phyloP scores from a whole-genome alignment of 1,139 yeast genomes.

The Yamadazyma conglobata region DNA sequence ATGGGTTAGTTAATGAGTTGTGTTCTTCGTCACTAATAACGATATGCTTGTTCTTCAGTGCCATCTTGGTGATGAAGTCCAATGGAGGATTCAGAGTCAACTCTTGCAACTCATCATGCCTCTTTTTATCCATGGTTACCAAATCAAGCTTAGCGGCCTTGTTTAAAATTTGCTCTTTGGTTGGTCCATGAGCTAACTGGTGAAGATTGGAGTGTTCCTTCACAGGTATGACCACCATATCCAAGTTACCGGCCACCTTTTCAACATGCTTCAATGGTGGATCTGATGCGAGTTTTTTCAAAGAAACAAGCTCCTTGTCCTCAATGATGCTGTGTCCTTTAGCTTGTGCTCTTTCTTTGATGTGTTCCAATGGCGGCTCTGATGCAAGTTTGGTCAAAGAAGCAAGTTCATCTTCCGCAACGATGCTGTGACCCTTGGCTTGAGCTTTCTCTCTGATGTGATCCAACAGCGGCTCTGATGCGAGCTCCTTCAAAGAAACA shows the following conservation, averaged over 20 bases:
- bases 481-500: constrained; percentile 11
- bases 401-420: constrained; percentile 18
- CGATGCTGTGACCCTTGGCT: constrained; percentile 19
- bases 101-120: constrained; percentile 8
- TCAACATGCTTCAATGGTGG: constrained; percentile 31
- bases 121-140: constrained; percentile 7
- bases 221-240: constrained; percentile 6
- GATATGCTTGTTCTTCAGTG: constrained; percentile 13
- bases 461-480: constrained; percentile 21
- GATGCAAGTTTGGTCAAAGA: constrained; percentile 18
- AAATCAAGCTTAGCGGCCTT: constrained; percentile 20
- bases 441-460: constrained; percentile 19
- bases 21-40: constrained; percentile 12
- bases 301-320: constrained; percentile 12
- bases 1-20: constrained; percentile 13
- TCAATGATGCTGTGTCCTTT: constrained; percentile 18
- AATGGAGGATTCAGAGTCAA: constrained; percentile 18
- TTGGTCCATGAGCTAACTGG: constrained; percentile 20
- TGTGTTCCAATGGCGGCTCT: constrained; percentile 19
- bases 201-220: constrained; percentile 5
- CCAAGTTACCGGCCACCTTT: constrained; percentile 15
- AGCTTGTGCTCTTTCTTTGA: constrained; percentile 14
- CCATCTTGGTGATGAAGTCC: constrained; percentile 19
- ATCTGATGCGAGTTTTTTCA: constrained; percentile 16
- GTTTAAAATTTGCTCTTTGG: constrained; percentile 22